Evolutionary conservation across 2,329 filamentous ascomycete genomes (phyloP).

Genomic region (Dryadomyces quercivorus): DNA sequence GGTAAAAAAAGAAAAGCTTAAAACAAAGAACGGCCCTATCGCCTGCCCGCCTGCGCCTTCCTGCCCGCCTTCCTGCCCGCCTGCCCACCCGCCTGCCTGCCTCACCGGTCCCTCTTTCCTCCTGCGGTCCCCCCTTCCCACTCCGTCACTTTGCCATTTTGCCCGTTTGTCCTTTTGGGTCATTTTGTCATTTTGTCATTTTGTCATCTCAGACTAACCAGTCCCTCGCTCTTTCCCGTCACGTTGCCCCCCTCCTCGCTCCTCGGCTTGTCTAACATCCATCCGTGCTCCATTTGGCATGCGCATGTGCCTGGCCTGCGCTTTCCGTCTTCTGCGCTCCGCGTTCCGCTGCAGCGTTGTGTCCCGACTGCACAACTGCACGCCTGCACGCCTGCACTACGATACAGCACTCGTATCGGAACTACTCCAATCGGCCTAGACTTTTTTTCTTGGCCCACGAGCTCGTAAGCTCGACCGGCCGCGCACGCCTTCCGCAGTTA

Average conservation of each 20-base stretch:
- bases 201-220: not conserved
- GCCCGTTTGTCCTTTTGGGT: too few relatives aligned
- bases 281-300: too few relatives aligned
- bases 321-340: not conserved
- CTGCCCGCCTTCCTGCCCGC: too few relatives aligned
- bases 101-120: too few relatives aligned
- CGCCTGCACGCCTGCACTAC: not conserved
- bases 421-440: too few relatives aligned
- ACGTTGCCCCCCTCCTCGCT: not conserved
- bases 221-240: not conserved
- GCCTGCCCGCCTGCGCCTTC: too few relatives aligned
- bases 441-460: too few relatives aligned
- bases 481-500: not conserved
- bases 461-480: too few relatives aligned
- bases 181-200: not conserved
- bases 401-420: too few relatives aligned
- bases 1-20: not conserved
- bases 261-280: not conserved
- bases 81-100: too few relatives aligned
- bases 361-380: not conserved
- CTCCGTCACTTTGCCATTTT: not conserved
- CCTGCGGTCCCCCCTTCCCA: too few relatives aligned
- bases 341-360: too few relatives aligned
- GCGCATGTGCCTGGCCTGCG: not conserved
- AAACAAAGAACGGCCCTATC: not conserved